A percentile compares a stretch with the other conserved stretches of the same genome.
These are phyloP conservation scores for Chamaecrista fasciculata DNA, from an alignment of 306 rosid genomes.

Conservation along the genomic window DNA sequence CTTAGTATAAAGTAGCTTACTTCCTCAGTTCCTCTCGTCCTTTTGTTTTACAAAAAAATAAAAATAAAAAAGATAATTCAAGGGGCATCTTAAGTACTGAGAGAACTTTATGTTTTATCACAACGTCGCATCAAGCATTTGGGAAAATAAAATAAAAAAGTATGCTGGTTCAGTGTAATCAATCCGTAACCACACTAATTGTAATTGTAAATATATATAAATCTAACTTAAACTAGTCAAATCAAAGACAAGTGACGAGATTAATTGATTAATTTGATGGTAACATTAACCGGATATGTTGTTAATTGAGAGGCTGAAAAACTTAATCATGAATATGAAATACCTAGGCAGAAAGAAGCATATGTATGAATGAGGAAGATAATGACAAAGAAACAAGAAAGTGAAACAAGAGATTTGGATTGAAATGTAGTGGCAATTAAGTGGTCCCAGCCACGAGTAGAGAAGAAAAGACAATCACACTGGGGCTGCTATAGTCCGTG, in stretches of 20 bases:
- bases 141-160: background rate
- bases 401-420: background rate
- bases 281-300: too few species aligned
- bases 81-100: slow-evolving; percentile 28
- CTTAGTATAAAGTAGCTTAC: slow-evolving; percentile 21
- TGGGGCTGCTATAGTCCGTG: background rate
- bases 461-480: background rate
- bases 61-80: too few species aligned
- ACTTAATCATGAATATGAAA: too few species aligned
- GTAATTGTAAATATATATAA: too few species aligned
- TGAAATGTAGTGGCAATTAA: background rate
- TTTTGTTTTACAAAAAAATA: background rate
- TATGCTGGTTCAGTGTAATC: background rate
- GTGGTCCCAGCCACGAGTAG: slow-evolving; percentile 46
- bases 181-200: too few species aligned
- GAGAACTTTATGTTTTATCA: too few species aligned
- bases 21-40: slow-evolving; percentile 20
- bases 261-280: too few species aligned
- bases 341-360: background rate
- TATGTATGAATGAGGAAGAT: too few species aligned
- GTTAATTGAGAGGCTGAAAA: too few species aligned
- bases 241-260: background rate
- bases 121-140: background rate
- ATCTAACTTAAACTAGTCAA: background rate
- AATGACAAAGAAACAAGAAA: background rate